Conservation (phyloP, 805 yeast species). For the Sugiyamaella qingdaonensis region DNA sequence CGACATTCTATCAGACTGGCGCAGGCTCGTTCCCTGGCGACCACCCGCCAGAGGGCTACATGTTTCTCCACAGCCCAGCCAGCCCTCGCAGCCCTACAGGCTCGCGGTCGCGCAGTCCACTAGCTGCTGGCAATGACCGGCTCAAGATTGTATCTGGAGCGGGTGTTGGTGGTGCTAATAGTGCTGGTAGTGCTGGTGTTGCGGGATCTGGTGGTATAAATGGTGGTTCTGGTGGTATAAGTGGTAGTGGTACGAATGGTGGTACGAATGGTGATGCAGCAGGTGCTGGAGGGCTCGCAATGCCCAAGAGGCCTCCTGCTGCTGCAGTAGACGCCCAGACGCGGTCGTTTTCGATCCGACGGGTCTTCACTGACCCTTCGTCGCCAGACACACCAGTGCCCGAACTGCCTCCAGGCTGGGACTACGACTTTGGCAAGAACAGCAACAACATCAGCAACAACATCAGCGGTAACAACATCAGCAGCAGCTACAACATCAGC, state of each 20-base stretch:
- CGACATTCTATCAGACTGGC: conserved; percentile 21
- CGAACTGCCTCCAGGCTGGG: too few relatives aligned
- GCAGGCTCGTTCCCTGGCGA: background rate
- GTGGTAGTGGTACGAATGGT: too few relatives aligned
- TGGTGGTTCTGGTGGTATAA: background rate
- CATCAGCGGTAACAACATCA: too few relatives aligned
- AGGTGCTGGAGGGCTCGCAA: background rate
- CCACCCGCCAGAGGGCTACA: background rate
- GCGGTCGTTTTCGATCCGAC: background rate
- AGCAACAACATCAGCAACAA: too few relatives aligned
- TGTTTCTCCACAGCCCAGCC: background rate
- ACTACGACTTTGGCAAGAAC: too few relatives aligned
- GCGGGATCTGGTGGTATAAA: too few relatives aligned
- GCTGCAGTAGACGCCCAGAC: background rate
- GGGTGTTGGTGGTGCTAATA: too few relatives aligned
- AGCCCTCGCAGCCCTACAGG: conserved; percentile 3
- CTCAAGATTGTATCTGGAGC: too few relatives aligned
- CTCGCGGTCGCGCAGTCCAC: background rate
- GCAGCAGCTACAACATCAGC: too few relatives aligned
- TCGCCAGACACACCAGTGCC: background rate
- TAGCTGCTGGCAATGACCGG: background rate
- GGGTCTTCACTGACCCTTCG: background rate
- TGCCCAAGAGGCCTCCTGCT: background rate
- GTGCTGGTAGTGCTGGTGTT: too few relatives aligned
- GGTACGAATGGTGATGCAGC: background rate